Evolutionary conservation across 2,329 filamentous ascomycete species (phyloP).

Genomic region (Tolypocladium sp.): DNA sequence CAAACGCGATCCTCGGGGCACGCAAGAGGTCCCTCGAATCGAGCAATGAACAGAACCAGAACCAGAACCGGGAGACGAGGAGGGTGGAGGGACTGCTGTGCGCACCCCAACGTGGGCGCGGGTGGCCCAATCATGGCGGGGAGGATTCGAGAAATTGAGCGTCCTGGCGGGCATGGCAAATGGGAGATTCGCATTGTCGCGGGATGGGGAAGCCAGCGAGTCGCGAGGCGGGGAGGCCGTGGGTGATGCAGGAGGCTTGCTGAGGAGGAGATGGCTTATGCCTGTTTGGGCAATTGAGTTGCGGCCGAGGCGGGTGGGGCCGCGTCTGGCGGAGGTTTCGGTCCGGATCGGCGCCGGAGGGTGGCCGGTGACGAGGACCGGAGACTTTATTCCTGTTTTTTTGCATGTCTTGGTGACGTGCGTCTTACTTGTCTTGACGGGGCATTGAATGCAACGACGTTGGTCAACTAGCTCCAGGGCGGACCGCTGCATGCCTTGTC

Average conservation of each 20-base stretch:
- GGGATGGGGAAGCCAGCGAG: neutral
- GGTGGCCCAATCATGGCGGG: neutral
- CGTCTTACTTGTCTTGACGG: too few relatives aligned
- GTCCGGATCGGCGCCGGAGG: neutral
- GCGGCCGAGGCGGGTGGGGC: neutral
- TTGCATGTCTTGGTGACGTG: too few relatives aligned
- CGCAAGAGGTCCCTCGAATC: too few relatives aligned
- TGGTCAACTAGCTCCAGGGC: neutral
- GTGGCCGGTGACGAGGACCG: neutral
- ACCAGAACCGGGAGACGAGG: neutral
- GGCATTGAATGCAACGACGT: neutral
- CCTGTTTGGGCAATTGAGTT: neutral
- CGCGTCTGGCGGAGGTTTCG: neutral
- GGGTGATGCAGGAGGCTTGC: neutral
- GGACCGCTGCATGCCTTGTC: neutral
- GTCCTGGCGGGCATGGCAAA: neutral
- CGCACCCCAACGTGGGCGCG: neutral
- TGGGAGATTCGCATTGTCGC: neutral
- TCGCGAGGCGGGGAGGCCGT: neutral
- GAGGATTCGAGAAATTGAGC: neutral
- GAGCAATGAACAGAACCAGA: neutral
- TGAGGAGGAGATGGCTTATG: neutral
- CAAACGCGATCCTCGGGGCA: too few relatives aligned
- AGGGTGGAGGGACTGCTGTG: neutral
- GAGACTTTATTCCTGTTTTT: too few relatives aligned